Conservation (phyloP, 2,329 filamentous ascomycete genomes). For the Fusarium buxicola region DNA sequence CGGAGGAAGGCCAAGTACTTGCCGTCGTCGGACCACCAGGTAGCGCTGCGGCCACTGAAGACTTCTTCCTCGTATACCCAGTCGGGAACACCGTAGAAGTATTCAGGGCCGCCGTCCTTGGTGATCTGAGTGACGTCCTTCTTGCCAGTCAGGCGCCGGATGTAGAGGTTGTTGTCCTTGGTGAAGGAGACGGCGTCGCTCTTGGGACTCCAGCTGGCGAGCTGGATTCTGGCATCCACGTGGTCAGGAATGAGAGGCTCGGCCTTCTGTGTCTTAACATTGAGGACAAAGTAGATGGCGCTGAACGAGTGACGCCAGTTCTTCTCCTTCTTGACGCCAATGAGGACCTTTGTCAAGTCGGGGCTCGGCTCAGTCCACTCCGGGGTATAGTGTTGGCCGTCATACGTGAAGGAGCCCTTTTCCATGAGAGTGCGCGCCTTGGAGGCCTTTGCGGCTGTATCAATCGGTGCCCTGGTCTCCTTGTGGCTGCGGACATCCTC, state of each 20-base stretch:
- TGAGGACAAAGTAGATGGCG: slow-evolving; percentile 89
- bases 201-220: slow-evolving; percentile 89
- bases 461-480: slow-evolving; percentile 50
- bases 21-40: slow-evolving; percentile 95
- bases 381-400: slow-evolving; percentile 66
- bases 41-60: slow-evolving; percentile 81
- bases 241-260: slow-evolving; percentile 81
- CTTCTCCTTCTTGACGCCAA: slow-evolving; percentile 77
- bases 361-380: slow-evolving; percentile 78
- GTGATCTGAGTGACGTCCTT: slow-evolving; percentile 79
- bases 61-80: slow-evolving; percentile 88
- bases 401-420: slow-evolving; percentile 69
- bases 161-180: slow-evolving; percentile 87
- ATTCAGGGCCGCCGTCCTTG: slow-evolving; percentile 83
- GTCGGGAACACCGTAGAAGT: slow-evolving; percentile 96
- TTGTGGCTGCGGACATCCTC: slow-evolving; percentile 78
- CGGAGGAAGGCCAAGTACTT: slow-evolving; percentile 91
- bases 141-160: slow-evolving; percentile 70
- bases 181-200: slow-evolving; percentile 93
- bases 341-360: slow-evolving; percentile 85
- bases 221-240: slow-evolving; percentile 75
- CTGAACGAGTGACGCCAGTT: slow-evolving; percentile 94
- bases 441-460: slow-evolving; percentile 49
- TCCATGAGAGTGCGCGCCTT: slow-evolving; percentile 81
- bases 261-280: slow-evolving; percentile 82